Evolutionary conservation across 768 basidiomycete species (phyloP), one percentile per base, ranked within the genome.

Genomic region (Suillus bovinus): DNA sequence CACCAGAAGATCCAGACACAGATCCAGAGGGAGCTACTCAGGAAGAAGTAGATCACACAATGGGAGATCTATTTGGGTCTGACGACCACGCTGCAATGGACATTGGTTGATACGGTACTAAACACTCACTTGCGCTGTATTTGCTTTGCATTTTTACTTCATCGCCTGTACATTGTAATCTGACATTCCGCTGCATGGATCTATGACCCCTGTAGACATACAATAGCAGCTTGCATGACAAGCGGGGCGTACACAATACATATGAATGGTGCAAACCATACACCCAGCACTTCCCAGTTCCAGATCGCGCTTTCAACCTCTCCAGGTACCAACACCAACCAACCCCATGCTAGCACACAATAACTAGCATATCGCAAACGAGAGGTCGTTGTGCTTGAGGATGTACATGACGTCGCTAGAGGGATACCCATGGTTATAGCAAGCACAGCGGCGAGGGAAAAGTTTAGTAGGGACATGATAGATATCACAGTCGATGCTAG

Each of bases 391-490:
- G 64, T 10, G 60, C 65, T 41, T 59, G 67, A 1, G 59, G 68
- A 57, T 1, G 66, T 41, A 27, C 74, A 70, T 1, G 80, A 68
- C 8, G 79, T 75, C 14, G 80, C 74, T n/a, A 94, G 80, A 1
- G 93, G 90, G 11, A 89, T 46, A 9, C 87, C 86, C 20, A 94
- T 80, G 10, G 84, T 68, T 31, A 90, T 71, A 0, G 90, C 85
- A 20, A 96, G 80, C 24, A 81, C 71, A 24, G 89, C 86, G 0
- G 96, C 92, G 22, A 98, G 86, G 9, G 93, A 94, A 76, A 96
- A 96, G 74, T 98, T 97, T 72, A 97, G 86, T 63, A 97, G 88
- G 17, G 93, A 89, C 33, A 87, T 87, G 41, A 93, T 86, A 14
- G 88, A 94, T 64, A 97, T 90, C 56, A 94, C 82, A 1, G 91